phyloP scores from a whole-genome alignment of 768 basidiomycete species.

The Trametes cingulata region DNA sequence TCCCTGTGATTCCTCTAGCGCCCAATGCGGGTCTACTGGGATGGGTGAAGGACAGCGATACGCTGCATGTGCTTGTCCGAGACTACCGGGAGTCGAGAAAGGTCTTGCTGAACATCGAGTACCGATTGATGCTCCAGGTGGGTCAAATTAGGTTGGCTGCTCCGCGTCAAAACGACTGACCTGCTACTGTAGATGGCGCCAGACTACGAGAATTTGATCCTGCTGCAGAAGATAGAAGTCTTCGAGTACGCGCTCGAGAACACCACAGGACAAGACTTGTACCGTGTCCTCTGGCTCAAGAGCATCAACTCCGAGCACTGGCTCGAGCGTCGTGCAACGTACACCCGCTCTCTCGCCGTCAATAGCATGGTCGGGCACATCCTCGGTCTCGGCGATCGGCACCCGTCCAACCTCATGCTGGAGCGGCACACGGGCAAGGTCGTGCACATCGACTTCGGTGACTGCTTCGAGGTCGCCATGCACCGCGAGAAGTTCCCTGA shows the following conservation, averaged over 20 bases:
- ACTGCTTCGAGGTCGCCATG: slow-evolving; percentile 98
- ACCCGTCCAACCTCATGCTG: slow-evolving; percentile 92
- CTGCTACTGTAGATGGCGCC: slow-evolving; percentile 84
- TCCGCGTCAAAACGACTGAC: neutral
- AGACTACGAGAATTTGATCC: slow-evolving; percentile 91
- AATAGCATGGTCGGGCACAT: slow-evolving; percentile 99
- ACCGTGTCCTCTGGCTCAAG: slow-evolving; percentile 96
- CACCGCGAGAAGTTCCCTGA: slow-evolving; percentile 99
- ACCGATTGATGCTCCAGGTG: slow-evolving; percentile 97
- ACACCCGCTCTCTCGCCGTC: slow-evolving; percentile 92
- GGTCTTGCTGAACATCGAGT: slow-evolving; percentile 96
- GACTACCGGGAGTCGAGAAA: slow-evolving; percentile 96
- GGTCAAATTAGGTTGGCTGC: neutral
- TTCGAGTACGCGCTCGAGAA: slow-evolving; percentile 99
- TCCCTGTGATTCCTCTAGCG: slow-evolving; percentile 90
- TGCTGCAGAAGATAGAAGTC: slow-evolving; percentile 98
- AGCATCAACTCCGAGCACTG: slow-evolving; percentile 95
- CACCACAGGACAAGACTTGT: slow-evolving; percentile 97
- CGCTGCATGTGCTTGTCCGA: slow-evolving; percentile 92
- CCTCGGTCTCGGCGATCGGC: slow-evolving; percentile 94
- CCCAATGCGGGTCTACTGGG: slow-evolving; percentile 93
- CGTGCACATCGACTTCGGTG: slow-evolving; percentile 96
- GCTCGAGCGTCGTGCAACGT: slow-evolving; percentile 94
- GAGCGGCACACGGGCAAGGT: slow-evolving; percentile 92
- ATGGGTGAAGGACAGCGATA: slow-evolving; percentile 96